Percentiles rank a stretch among this genome's conserved stretches.
Conservation (phyloP, 257 asterid genomes). For the Gentiana straminea region DNA sequence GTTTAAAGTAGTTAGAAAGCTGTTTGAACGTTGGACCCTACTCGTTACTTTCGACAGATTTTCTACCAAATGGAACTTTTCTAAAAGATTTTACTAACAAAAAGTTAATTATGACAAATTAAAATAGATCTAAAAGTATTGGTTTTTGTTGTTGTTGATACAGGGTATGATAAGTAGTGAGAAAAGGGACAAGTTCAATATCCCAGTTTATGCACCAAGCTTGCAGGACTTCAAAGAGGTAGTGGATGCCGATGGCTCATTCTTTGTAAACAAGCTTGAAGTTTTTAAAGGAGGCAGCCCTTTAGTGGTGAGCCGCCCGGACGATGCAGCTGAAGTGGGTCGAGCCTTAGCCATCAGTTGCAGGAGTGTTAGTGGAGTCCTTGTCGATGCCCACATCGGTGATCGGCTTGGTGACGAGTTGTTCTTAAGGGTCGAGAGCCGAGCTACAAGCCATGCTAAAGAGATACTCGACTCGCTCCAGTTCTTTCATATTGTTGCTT, state of each 20-base stretch:
- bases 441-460: slow-evolving; percentile 63
- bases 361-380: slow-evolving; percentile 76
- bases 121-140: neutral
- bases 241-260: slow-evolving; percentile 68
- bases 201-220: slow-evolving; percentile 90
- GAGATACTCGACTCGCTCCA: slow-evolving; percentile 71
- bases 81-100: neutral
- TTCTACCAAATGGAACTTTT: neutral
- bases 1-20: too few species aligned
- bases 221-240: slow-evolving; percentile 85
- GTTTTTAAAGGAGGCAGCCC: slow-evolving; percentile 91
- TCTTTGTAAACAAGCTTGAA: slow-evolving; percentile 56
- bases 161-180: slow-evolving; percentile 72
- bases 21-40: too few species aligned
- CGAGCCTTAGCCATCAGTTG: slow-evolving; percentile 81
- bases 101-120: neutral
- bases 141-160: neutral
- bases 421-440: slow-evolving; percentile 49
- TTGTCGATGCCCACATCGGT: slow-evolving; percentile 91
- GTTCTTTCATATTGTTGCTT: slow-evolving; percentile 84
- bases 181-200: slow-evolving; percentile 75
- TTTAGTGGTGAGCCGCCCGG: slow-evolving; percentile 68
- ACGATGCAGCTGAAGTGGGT: slow-evolving; percentile 77
- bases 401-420: slow-evolving; percentile 65
- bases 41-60: too few species aligned